These are phyloP conservation scores for Puccinellia tenuiflora DNA, from an alignment of 176 grass and related monocot species.

Conservation along the genomic window DNA sequence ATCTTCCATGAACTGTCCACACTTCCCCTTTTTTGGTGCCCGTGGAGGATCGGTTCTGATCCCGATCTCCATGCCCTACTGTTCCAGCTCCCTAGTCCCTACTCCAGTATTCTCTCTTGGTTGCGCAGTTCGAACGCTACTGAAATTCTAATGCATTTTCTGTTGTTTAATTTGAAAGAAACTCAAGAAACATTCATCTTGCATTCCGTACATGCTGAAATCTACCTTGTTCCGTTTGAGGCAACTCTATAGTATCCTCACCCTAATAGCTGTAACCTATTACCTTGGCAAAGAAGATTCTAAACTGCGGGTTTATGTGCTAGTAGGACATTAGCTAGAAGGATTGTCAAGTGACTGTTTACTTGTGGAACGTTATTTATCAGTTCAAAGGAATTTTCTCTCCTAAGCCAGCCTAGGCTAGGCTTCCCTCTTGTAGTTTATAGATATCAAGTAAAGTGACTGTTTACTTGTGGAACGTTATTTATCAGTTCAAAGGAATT, in stretches of 20 bases:
- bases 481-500: not conserved
- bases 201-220: not conserved
- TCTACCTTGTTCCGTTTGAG: not conserved
- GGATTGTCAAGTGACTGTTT: not conserved
- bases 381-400: not conserved
- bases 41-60: not conserved
- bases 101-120: not conserved
- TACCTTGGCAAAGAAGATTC: not conserved
- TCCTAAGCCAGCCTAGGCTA: no score
- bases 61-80: not conserved
- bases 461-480: not conserved
- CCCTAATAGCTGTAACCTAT: not conserved
- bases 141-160: not conserved
- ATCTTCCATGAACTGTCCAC: not conserved
- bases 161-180: not conserved
- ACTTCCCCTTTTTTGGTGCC: not conserved
- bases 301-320: not conserved
- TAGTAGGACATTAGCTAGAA: not conserved
- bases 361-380: not conserved
- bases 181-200: not conserved
- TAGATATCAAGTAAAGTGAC: not conserved
- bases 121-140: not conserved
- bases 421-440: not conserved
- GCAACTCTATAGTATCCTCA: not conserved
- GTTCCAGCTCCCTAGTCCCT: not conserved